Percentiles rank a stretch among this genome's conserved stretches.
phyloP scores from a whole-genome alignment of 2,329 filamentous ascomycete species.

The Aspergillus transmontanensis region DNA sequence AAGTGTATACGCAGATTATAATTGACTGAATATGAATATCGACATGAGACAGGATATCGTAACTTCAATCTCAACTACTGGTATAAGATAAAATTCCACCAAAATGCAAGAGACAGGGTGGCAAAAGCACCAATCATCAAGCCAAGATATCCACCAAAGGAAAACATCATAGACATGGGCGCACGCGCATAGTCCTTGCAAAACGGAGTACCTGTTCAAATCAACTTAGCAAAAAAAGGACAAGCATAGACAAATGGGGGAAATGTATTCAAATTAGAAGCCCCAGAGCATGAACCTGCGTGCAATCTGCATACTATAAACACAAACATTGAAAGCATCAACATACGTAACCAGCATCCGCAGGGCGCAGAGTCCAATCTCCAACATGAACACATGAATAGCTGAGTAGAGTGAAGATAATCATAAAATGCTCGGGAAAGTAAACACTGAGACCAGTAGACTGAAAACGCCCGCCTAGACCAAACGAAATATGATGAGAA shows the following conservation, averaged over 20 bases:
- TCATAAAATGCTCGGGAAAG: background rate
- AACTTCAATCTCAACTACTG: background rate
- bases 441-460: background rate
- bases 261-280: conserved; percentile 16
- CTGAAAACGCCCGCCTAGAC: conserved; percentile 10
- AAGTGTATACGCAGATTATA: background rate
- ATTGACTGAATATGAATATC: background rate
- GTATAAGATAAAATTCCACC: background rate
- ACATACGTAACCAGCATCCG: conserved; percentile 13
- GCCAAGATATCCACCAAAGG: background rate
- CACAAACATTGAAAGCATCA: conserved; percentile 11
- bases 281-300: conserved; percentile 9
- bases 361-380: background rate
- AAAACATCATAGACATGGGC: background rate
- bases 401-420: background rate
- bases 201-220: background rate
- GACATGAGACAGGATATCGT: background rate
- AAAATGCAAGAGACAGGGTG: background rate
- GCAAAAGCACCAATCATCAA: background rate
- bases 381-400: background rate
- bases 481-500: conserved; percentile 1
- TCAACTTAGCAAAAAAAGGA: background rate
- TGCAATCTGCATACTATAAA: conserved; percentile 18
- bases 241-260: conserved; percentile 1
- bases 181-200: background rate